Percentiles rank a stretch among this genome's conserved stretches.
Evolutionary conservation across 116 monocot genomes (phyloP).

Genomic region (Zostera marina): DNA sequence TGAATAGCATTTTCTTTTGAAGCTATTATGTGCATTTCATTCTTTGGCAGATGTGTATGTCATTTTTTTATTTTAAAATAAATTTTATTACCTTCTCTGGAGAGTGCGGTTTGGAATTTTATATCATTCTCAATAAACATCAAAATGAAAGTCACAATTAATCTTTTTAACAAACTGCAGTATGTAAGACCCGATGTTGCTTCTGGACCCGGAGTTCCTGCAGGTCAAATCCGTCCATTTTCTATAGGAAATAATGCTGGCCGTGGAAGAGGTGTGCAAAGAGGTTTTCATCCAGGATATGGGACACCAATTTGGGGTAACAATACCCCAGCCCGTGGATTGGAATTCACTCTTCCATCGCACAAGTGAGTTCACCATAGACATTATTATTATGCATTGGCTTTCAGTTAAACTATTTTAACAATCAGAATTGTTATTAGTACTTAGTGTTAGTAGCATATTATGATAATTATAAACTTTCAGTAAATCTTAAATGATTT

Average conservation of each 20-base stretch:
- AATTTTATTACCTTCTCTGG: not conserved
- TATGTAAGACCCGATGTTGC: conserved; percentile 76
- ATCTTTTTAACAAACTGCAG: conserved; percentile 22
- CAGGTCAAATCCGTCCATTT: conserved; percentile 56
- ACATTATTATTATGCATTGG: not conserved
- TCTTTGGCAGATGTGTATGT: not conserved
- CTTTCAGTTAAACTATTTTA: not conserved
- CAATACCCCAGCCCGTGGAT: conserved; percentile 9
- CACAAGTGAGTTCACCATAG: conserved; percentile 13
- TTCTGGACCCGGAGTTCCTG: conserved; percentile 28
- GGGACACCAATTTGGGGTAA: conserved; percentile 8
- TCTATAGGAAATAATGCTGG: conserved; percentile 27
- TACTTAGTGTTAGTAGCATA: no score
- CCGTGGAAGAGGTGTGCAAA: conserved; percentile 59
- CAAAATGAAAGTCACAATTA: not conserved
- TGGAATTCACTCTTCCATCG: conserved; percentile 15
- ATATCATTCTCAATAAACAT: not conserved
- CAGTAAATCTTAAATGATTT: no score
- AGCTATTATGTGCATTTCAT: not conserved
- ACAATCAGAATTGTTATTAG: no score
- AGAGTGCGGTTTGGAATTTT: not conserved
- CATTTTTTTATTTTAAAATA: not conserved
- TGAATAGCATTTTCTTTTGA: no score
- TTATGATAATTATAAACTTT: no score
- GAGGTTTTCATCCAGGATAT: conserved; percentile 24